phyloP scores from a whole-genome alignment of 306 rosid species.

The Potentilla sterilis region DNA sequence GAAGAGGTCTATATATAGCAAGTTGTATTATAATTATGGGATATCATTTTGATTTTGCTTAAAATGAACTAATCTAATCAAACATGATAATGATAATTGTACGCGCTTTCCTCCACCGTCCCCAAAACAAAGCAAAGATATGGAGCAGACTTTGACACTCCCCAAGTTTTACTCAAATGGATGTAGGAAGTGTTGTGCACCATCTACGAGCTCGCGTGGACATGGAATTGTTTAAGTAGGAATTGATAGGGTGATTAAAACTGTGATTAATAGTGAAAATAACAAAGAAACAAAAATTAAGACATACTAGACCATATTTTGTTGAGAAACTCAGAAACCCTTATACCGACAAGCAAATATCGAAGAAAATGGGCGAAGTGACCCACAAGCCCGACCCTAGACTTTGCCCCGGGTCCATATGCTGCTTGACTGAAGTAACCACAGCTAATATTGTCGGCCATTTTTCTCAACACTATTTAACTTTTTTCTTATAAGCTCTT shows the following conservation, averaged over 20 bases:
- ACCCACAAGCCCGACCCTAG: conserved; percentile 50
- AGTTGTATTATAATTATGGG: not conserved
- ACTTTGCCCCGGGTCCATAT: conserved; percentile 50
- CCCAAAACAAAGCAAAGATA: conserved; percentile 17
- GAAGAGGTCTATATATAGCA: conserved; percentile 35
- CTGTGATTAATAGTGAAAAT: not conserved
- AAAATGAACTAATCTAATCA: not conserved
- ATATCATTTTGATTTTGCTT: not conserved
- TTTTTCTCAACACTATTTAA: conserved; percentile 21
- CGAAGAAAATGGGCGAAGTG: conserved; percentile 46
- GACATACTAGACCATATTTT: not conserved
- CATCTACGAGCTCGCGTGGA: conserved; percentile 43
- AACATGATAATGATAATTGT: conserved; percentile 17
- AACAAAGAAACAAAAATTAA: conserved; percentile 15
- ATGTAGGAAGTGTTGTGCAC: conserved; percentile 14
- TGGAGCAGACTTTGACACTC: not conserved
- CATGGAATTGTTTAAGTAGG: not conserved
- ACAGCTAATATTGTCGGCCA: conserved; percentile 50
- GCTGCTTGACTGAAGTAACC: conserved; percentile 39
- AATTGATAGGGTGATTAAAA: not conserved
- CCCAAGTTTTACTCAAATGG: conserved; percentile 9
- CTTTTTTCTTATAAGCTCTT: conserved; percentile 10
- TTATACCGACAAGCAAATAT: conserved; percentile 65
- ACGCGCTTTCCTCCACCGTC: conserved; percentile 57
- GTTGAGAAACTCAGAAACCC: not conserved